Conservation (phyloP, 1,139 yeast species). For the Yamadazyma blattariae region DNA sequence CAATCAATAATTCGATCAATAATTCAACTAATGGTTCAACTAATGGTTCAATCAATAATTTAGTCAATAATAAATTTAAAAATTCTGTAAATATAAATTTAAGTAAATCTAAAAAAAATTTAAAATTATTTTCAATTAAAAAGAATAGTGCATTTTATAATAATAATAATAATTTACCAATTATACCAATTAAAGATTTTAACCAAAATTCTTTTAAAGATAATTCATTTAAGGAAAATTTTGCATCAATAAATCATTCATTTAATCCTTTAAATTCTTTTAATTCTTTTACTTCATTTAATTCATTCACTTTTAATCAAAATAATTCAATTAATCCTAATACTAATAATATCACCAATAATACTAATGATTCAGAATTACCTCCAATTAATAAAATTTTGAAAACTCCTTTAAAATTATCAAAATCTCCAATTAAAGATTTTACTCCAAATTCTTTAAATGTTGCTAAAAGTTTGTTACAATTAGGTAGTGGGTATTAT, state of each 20-base stretch:
- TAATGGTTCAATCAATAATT: neutral
- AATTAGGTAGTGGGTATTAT: conserved; percentile 31
- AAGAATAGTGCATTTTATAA: conserved; percentile 27
- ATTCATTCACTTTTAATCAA: neutral
- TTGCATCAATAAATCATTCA: conserved; percentile 1
- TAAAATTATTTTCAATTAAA: conserved; percentile 34
- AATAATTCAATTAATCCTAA: neutral
- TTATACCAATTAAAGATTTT: neutral
- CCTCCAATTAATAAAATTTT: conserved; percentile 46
- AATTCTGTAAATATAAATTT: conserved; percentile 7
- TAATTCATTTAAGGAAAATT: too few relatives aligned
- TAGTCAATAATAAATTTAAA: conserved; percentile 6
- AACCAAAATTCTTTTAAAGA: neutral
- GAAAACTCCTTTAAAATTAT: conserved; percentile 41
- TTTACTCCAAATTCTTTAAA: conserved; percentile 50
- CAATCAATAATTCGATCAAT: conserved; percentile 1
- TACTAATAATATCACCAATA: neutral
- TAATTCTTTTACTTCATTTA: conserved; percentile 1
- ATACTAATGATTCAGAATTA: conserved; percentile 11
- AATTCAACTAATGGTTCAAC: neutral
- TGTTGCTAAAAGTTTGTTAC: conserved; percentile 48
- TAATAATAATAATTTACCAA: conserved; percentile 11
- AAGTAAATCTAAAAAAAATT: conserved; percentile 14
- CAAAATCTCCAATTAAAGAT: conserved; percentile 24
- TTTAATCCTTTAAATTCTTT: conserved; percentile 5